Base-by-base conservation (phyloP, 768 basidiomycete species). In the Lanmaoa pseudosensibilis region DNA sequence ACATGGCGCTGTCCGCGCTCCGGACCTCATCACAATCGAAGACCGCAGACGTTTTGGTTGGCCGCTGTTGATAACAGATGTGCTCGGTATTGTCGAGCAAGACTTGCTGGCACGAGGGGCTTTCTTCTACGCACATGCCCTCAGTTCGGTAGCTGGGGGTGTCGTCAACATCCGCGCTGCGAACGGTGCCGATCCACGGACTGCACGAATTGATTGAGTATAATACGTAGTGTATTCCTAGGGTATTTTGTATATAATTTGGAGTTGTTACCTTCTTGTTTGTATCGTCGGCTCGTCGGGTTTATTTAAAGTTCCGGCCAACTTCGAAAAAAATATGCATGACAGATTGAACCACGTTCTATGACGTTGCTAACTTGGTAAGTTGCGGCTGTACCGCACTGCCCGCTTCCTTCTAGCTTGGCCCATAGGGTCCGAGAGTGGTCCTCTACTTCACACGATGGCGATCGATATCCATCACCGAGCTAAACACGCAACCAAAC, bases 41-140 rank as follows among this genome's bases (percentile, higher is more conserved):
- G 78, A 80, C 54, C 71, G 74, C 12, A 69, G 74, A 44, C 67
- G 55, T 11, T 75, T 76, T 46, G 78, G 77, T 5, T 80, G 79
- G 79, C 69, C 73, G 10, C 41, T 79, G 46, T 54, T 80, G 53
- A 45, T 79, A 55, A 76, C 76, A 54, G 79, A 79, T 52, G 71
- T 80, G 11, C 68, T 75, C 16, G 76, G 73, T 9, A 58, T 80
- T 19, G 70, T 79, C 34, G 78, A 79, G 59, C 79, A 80, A 65
- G 71, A 71, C 19, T 59, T 80, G 51, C 61, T 78, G n/a, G 65
- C 69, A 8, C 70, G 70, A 23, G 60, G 65, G 5, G 64, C 65
- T 10, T 79, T 69, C 64, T 80, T 79, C 57, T 79, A 79, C 13
- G 78, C 73, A 16, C 76, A 78, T 56, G 74, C 69, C 0, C 65